Conservation (phyloP, 441 rosid genomes). For the Bocquillonia castaneifolia region DNA sequence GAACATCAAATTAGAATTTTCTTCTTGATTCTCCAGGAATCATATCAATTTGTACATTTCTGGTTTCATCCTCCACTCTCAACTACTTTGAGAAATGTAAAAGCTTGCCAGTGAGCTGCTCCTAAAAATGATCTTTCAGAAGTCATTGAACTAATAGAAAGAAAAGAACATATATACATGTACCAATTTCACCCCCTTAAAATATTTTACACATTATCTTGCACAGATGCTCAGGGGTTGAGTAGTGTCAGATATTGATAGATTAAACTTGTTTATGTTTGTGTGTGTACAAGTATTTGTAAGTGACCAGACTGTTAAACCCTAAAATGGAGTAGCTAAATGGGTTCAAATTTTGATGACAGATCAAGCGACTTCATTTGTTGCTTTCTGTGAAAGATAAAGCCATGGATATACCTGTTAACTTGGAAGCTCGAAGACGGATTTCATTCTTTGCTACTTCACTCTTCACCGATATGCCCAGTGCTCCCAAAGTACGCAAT, state of each 20-base stretch:
- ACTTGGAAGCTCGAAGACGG: conserved; percentile 85
- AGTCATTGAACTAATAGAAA: not conserved
- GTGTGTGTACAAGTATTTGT: not conserved
- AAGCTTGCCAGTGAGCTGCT: not conserved
- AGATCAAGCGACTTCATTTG: conserved; percentile 77
- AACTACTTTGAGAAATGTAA: not conserved
- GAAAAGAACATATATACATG: not conserved
- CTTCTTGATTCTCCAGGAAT: not conserved
- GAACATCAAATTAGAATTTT: not conserved
- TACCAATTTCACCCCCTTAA: not conserved
- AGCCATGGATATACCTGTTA: conserved; percentile 88
- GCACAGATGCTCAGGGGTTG: not conserved
- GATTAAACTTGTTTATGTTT: not conserved
- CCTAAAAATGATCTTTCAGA: not conserved
- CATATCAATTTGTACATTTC: not conserved
- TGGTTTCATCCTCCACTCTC: not conserved
- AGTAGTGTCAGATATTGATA: not conserved
- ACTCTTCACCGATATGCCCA: conserved; percentile 88
- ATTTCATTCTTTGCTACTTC: conserved; percentile 96
- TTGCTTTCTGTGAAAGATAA: conserved; percentile 75
- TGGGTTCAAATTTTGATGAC: conserved; percentile 33
- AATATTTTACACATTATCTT: not conserved
- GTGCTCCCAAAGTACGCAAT: conserved; percentile 77
- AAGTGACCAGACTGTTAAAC: not conserved
- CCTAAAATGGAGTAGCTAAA: conserved; percentile 20